These are phyloP conservation scores for Heliamphora exappendiculata DNA, from an alignment of 148 eudicot genomes.

Conservation along the genomic window DNA sequence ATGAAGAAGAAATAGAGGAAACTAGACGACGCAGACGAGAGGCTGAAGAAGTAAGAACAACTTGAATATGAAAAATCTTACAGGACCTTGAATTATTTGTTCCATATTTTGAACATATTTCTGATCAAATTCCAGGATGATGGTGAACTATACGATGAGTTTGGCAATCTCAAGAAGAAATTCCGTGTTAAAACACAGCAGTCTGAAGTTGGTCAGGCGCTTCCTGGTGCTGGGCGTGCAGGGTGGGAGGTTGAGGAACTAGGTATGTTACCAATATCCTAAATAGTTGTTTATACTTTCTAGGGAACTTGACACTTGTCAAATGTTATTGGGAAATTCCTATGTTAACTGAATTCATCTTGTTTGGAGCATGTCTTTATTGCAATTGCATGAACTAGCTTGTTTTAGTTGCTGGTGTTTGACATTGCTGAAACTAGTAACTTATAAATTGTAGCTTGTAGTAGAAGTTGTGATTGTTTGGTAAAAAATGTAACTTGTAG, in stretches of 20 bases:
- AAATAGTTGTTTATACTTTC: not conserved
- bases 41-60: conserved; percentile 68
- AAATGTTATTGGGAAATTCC: not conserved
- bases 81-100: not conserved
- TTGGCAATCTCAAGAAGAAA: conserved; percentile 91
- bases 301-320: not conserved
- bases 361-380: not conserved
- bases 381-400: not conserved
- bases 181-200: conserved; percentile 75
- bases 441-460: too few relatives aligned
- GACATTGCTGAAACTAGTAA: too few relatives aligned
- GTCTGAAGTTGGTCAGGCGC: conserved; percentile 48
- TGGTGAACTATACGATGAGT: conserved; percentile 97
- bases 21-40: conserved; percentile 78
- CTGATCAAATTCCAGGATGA: conserved; percentile 53
- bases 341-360: not conserved
- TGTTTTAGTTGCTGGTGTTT: not conserved
- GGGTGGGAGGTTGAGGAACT: conserved; percentile 94
- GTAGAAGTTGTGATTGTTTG: too few relatives aligned
- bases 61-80: conserved; percentile 3
- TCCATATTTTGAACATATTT: not conserved
- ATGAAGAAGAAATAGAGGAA: conserved; percentile 92
- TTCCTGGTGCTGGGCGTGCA: conserved; percentile 89
- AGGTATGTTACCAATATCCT: conserved; percentile 36
- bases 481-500: too few relatives aligned